Evolutionary conservation across 768 basidiomycete species (phyloP).

Genomic region (Hypholoma fasciculare): DNA sequence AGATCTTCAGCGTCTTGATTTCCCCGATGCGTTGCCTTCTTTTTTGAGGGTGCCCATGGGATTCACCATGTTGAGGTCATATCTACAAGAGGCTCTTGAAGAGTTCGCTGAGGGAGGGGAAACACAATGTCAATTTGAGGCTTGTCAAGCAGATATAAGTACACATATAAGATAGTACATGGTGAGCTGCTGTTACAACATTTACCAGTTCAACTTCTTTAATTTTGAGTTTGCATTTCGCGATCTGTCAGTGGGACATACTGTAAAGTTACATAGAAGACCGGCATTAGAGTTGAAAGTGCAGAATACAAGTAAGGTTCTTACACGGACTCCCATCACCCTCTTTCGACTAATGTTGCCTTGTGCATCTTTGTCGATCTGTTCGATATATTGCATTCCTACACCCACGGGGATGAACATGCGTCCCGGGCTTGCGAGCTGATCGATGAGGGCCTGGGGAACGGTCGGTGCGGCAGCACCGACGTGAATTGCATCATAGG

Average conservation of each 20-base stretch:
- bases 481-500: conserved; percentile 88
- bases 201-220: background rate
- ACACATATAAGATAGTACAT: background rate
- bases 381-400: conserved; percentile 57
- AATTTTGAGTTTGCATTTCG: background rate
- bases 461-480: conserved; percentile 85
- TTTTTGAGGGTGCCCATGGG: too few species aligned
- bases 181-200: background rate
- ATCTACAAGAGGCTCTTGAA: too few species aligned
- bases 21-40: too few species aligned
- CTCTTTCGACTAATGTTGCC: conserved; percentile 65
- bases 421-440: conserved; percentile 71
- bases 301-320: conserved; percentile 24
- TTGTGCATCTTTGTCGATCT: conserved; percentile 75
- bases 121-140: too few species aligned
- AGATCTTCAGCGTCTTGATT: too few species aligned
- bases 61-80: too few species aligned
- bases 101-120: too few species aligned
- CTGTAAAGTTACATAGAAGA: conserved; percentile 30
- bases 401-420: conserved; percentile 95
- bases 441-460: conserved; percentile 72
- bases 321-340: conserved; percentile 82
- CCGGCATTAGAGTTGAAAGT: background rate
- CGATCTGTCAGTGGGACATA: conserved; percentile 72
- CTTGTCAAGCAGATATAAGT: too few species aligned